Evolutionary conservation across 768 basidiomycete species (phyloP).

Genomic region (Grammothele lineata): DNA sequence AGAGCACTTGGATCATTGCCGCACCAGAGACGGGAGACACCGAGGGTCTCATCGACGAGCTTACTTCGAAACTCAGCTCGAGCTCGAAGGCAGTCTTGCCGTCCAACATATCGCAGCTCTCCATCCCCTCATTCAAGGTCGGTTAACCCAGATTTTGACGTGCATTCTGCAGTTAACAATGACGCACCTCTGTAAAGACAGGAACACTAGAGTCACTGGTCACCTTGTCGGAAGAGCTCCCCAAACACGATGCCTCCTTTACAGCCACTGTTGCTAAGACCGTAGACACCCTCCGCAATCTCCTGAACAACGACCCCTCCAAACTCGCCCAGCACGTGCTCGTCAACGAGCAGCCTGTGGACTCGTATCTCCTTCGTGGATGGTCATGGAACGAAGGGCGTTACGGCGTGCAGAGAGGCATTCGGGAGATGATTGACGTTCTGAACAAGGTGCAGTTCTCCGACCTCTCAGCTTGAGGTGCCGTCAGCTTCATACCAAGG

Average conservation of each 20-base stretch:
- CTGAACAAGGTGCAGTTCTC: constrained; percentile 67
- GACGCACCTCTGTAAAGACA: constrained; percentile 46
- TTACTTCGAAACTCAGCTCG: constrained; percentile 56
- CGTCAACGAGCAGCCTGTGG: constrained; percentile 75
- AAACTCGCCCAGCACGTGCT: constrained; percentile 73
- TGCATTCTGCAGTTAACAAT: too few relatives aligned
- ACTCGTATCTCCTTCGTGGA: constrained; percentile 70
- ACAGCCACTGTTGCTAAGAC: constrained; percentile 86
- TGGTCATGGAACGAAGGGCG: constrained; percentile 96
- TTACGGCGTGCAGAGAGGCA: constrained; percentile 77
- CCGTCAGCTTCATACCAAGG: neutral
- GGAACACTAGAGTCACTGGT: constrained; percentile 91
- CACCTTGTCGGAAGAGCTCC: constrained; percentile 84
- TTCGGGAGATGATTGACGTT: constrained; percentile 81
- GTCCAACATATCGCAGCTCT: constrained; percentile 56
- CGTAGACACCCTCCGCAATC: constrained; percentile 88
- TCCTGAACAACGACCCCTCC: constrained; percentile 81
- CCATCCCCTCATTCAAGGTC: constrained; percentile 91
- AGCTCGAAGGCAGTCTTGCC: constrained; percentile 46
- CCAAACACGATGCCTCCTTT: constrained; percentile 88
- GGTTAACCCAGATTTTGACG: constrained; percentile 16
- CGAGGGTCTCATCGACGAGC: constrained; percentile 65
- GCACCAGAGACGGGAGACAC: constrained; percentile 85
- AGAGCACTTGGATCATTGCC: constrained; percentile 90
- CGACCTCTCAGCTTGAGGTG: too few relatives aligned